Conservation (phyloP, 192 early-diverging fungal species). For the Backusella circina region DNA sequence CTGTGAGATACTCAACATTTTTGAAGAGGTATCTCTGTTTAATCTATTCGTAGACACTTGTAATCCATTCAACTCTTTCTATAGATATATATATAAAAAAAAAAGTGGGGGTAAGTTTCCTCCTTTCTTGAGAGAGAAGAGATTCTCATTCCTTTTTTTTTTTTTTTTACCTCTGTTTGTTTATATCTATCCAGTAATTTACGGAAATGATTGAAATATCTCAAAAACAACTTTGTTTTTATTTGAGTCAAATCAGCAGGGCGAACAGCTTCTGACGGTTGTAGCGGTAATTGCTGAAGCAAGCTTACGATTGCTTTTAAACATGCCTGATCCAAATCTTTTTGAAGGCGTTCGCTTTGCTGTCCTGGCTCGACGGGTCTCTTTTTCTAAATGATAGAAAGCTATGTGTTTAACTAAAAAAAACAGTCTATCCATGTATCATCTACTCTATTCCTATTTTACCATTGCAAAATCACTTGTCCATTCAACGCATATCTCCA, state of each 20-base stretch:
- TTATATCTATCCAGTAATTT: slow-evolving; percentile 63
- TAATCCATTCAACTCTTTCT: slow-evolving; percentile 10
- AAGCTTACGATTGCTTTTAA: slow-evolving; percentile 68
- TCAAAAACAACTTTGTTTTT: slow-evolving; percentile 59
- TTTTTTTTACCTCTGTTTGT: slow-evolving; percentile 36
- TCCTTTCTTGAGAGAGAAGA: not conserved
- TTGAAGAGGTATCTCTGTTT: slow-evolving; percentile 43
- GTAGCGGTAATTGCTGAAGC: slow-evolving; percentile 66
- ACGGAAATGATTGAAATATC: slow-evolving; percentile 74
- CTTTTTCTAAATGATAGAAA: not conserved
- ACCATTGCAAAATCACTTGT: slow-evolving; percentile 59
- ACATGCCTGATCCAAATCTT: slow-evolving; percentile 72
- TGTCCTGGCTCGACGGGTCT: slow-evolving; percentile 2
- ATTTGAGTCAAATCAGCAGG: slow-evolving; percentile 50
- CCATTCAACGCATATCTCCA: slow-evolving; percentile 71
- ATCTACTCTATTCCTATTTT: slow-evolving; percentile 2
- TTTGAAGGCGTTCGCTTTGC: slow-evolving; percentile 57
- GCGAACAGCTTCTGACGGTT: slow-evolving; percentile 47
- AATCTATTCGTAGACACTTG: slow-evolving; percentile 52
- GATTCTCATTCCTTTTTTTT: no score
- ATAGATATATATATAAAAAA: not conserved
- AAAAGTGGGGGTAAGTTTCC: no score
- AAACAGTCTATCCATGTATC: not conserved
- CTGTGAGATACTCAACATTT: not conserved
- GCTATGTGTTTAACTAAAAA: no score